These are phyloP conservation scores for Amphirosellinia nigrospora DNA, from an alignment of 495 filamentous ascomycete species.

Conservation along the genomic window DNA sequence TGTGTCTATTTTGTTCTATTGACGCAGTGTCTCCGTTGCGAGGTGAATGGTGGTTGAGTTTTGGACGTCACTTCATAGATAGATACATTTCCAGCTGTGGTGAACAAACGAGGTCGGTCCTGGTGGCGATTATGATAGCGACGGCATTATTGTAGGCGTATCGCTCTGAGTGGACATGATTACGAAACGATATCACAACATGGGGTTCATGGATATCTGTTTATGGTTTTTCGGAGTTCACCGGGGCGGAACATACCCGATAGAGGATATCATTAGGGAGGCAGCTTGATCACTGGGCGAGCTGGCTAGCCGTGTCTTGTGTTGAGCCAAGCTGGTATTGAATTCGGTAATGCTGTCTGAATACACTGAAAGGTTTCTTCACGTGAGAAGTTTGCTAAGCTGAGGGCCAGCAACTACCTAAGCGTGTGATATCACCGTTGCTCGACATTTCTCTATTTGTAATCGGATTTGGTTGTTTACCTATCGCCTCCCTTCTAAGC, in stretches of 20 bases:
- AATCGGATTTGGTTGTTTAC: neutral
- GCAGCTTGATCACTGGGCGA: neutral
- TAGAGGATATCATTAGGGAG: conserved; percentile 20
- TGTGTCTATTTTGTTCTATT: conserved; percentile 3
- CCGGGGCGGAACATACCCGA: conserved; percentile 20
- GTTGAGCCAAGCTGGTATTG: neutral
- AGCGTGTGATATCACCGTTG: neutral
- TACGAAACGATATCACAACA: neutral
- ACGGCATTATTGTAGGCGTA: neutral
- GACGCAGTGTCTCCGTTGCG: neutral
- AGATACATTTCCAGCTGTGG: conserved; percentile 7
- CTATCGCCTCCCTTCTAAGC: neutral
- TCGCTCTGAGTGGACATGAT: neutral
- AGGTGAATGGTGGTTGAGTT: conserved; percentile 1
- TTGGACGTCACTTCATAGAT: conserved; percentile 14
- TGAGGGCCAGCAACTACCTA: neutral
- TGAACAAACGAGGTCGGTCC: neutral
- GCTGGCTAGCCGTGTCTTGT: neutral
- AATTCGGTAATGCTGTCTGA: neutral
- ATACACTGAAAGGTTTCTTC: neutral
- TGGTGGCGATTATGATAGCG: neutral
- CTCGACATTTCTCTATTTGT: neutral
- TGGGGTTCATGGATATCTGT: conserved; percentile 3
- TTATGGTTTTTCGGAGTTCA: conserved; percentile 4
- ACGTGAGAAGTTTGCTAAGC: neutral